Conservation (phyloP, 1,284 basidiomycete species). For the Ustilago loliicola region DNA sequence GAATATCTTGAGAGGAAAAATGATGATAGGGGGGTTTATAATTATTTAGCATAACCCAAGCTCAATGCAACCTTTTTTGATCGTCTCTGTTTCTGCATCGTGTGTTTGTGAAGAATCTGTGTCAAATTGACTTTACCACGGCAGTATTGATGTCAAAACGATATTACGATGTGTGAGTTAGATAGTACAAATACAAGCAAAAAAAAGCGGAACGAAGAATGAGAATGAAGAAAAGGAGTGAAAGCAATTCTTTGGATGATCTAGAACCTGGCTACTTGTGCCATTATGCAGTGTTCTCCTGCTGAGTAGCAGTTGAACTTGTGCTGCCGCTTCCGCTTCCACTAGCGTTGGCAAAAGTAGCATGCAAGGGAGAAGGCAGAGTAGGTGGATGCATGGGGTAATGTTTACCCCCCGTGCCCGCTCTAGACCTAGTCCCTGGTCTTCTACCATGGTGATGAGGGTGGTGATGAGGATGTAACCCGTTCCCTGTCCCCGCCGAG, state of each 20-base stretch:
- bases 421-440: slow-evolving; percentile 30
- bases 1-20: slow-evolving; percentile 64
- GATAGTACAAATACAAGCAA: slow-evolving; percentile 17
- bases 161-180: neutral
- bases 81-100: neutral
- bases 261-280: no score
- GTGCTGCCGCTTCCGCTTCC: neutral
- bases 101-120: no score
- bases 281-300: slow-evolving; percentile 1
- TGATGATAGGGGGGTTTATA: slow-evolving; percentile 57
- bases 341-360: slow-evolving; percentile 31
- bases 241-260: neutral
- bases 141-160: no score
- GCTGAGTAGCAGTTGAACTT: neutral
- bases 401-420: slow-evolving; percentile 37
- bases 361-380: slow-evolving; percentile 30
- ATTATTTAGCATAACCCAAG: slow-evolving; percentile 57
- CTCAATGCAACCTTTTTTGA: no score
- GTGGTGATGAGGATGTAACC: slow-evolving; percentile 8
- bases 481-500: slow-evolving; percentile 15
- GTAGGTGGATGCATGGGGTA: slow-evolving; percentile 49
- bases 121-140: no score
- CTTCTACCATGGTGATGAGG: slow-evolving; percentile 17
- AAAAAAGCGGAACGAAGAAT: no score
- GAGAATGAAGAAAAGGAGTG: neutral